Percentiles rank a stretch among this genome's conserved stretches.
These are phyloP conservation scores for Rutidosis leptorrhynchoides DNA, from an alignment of 129 eudicot species.

Conservation along the genomic window DNA sequence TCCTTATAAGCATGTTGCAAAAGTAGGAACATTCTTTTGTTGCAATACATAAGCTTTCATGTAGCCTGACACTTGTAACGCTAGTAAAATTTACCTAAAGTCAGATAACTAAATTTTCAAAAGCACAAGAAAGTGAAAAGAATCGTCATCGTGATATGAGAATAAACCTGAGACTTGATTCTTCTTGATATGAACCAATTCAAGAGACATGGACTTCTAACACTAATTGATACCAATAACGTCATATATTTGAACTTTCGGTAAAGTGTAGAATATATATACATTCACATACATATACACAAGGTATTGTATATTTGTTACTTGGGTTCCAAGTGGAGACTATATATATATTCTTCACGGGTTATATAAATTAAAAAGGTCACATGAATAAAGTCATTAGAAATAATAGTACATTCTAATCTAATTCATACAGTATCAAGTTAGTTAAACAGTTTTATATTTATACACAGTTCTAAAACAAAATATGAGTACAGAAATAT, in stretches of 20 bases:
- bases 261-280: conserved; percentile 21
- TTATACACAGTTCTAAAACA: neutral
- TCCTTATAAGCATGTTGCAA: conserved; percentile 24
- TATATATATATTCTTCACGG: conserved; percentile 3
- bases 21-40: conserved; percentile 25
- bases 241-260: conserved; percentile 2
- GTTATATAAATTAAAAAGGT: neutral
- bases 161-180: conserved; percentile 29
- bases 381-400: neutral
- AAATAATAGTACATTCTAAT: neutral
- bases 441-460: neutral
- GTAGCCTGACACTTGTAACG: neutral
- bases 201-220: conserved; percentile 8
- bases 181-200: conserved; percentile 24
- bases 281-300: too few relatives aligned
- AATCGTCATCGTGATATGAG: conserved; percentile 27
- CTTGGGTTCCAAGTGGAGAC: conserved; percentile 25
- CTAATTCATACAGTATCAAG: too few relatives aligned
- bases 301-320: too few relatives aligned
- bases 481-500: conserved; percentile 8
- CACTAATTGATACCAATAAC: conserved; percentile 27
- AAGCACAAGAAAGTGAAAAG: conserved; percentile 4
- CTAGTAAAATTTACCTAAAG: neutral
- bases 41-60: conserved; percentile 1
- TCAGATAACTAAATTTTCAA: conserved; percentile 10